Evolutionary conservation across 2,329 filamentous ascomycete genomes (phyloP), one percentile per base, ranked within the genome.

Genomic region (Neurospora crassa): DNA sequence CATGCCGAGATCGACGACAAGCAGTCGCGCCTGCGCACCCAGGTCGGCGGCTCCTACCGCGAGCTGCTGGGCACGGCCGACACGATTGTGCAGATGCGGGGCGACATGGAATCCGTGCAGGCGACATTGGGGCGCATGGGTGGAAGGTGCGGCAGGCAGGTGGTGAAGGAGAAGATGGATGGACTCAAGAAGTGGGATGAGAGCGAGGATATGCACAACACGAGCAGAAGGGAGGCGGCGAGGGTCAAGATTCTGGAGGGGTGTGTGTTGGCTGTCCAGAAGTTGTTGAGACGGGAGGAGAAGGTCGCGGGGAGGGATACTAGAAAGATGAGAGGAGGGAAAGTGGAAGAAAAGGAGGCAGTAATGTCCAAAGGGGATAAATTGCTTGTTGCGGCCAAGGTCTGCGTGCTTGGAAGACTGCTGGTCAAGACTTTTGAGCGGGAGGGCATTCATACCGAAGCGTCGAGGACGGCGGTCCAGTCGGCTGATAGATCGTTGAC

Each of bases 61-160:
- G 93, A 96, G 77, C 89, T 98, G 10, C 89, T 98, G 37, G 92
- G 92, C 69, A 97, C 95, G 0, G 95, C 95, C 70, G 94, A 97
- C 81, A 90, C 90, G n/a, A 98, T 98, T 75, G 91, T 97, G 70
- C 87, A 90, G 73, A 97, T 98, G 93, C 91, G 93, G 75, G 82
- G 81, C 47, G 90, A 95, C 78, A 95, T 96, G 82, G 87, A 90
- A 73, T 83, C 84, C 14, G 91, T 93, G 18, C 93, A 97, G 80
- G 83, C 85, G 5, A 87, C 90, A 45, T 85, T 98, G 69, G 87
- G 87, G 18, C 85, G 85, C 72, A 91, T 97, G 82, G 92, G 93
- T 67, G 87, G 88, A 59, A 88, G 88, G 71, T 97, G 95, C 81
- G 94, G 94, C 69, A 87, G 92, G 45, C 83, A 86, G 69, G 85